Conservation (phyloP, 164 flowering plant genomes). For the Nymphaea thermarum region DNA sequence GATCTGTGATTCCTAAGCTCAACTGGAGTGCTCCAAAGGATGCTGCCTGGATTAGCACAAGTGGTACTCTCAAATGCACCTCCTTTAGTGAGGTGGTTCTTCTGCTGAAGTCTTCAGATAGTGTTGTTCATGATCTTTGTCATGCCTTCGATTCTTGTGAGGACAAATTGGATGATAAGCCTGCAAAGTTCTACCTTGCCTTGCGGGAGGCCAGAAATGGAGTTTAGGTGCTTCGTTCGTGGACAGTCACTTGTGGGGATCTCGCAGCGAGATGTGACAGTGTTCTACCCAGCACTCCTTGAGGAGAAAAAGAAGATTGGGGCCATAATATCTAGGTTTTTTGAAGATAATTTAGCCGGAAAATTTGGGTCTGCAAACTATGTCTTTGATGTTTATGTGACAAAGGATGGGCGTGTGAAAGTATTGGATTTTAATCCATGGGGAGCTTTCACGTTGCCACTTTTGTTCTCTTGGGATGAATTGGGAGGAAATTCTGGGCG, state of each 20-base stretch:
- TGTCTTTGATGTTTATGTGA: conserved; percentile 78
- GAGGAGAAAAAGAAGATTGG: conserved; percentile 37
- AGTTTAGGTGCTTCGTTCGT: conserved; percentile 79
- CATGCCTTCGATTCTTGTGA: conserved; percentile 78
- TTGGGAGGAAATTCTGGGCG: conserved; percentile 27
- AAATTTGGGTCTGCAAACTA: conserved; percentile 57
- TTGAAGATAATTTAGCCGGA: conserved; percentile 24
- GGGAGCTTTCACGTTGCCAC: conserved; percentile 68
- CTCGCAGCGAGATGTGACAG: conserved; percentile 80
- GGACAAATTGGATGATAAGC: conserved; percentile 42
- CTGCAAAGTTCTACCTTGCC: conserved; percentile 54
- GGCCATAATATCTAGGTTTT: conserved; percentile 33
- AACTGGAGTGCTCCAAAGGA: conserved; percentile 98
- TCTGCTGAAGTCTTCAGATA: conserved; percentile 63
- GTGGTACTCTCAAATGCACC: conserved; percentile 58
- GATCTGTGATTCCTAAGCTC: conserved; percentile 79
- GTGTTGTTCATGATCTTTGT: conserved; percentile 64
- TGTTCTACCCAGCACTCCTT: conserved; percentile 53
- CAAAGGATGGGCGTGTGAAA: conserved; percentile 48
- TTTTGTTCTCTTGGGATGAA: conserved; percentile 82
- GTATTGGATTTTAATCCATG: conserved; percentile 84
- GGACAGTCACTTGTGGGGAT: conserved; percentile 40
- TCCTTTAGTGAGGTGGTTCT: conserved; percentile 74
- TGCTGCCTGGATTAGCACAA: conserved; percentile 76
- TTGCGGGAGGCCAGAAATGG: conserved; percentile 73